A percentile compares a stretch with the other conserved stretches of the same genome.
Evolutionary conservation across 148 eudicot species (phyloP).

Genomic region (Cornus suecica): DNA sequence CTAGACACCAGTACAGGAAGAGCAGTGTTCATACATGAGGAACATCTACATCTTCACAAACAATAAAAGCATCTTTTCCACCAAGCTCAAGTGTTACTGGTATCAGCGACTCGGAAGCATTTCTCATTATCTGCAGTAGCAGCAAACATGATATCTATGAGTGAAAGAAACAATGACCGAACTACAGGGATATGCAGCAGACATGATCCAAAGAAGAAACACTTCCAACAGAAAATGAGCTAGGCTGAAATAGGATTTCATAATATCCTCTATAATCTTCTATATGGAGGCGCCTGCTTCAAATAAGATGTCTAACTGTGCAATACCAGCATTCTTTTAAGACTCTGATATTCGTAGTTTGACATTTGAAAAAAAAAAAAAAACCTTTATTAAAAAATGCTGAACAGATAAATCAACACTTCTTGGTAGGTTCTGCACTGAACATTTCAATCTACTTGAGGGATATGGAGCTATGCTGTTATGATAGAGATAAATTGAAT

Average conservation of each 20-base stretch:
- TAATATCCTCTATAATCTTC: neutral
- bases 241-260: neutral
- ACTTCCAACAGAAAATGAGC: neutral
- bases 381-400: neutral
- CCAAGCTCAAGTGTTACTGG: conserved; percentile 99
- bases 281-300: neutral
- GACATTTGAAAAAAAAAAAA: neutral
- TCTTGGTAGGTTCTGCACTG: neutral
- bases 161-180: neutral
- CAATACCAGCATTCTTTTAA: neutral
- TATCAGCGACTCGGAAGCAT: conserved; percentile 85
- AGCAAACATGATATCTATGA: conserved; percentile 1
- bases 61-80: conserved; percentile 98
- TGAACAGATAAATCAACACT: neutral
- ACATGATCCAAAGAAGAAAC: neutral
- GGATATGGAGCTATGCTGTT: neutral
- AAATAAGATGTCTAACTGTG: neutral
- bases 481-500: neutral
- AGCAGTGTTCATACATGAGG: conserved; percentile 60
- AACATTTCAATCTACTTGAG: neutral
- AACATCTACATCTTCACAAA: conserved; percentile 91
- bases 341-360: neutral
- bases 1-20: neutral
- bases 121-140: conserved; percentile 79
- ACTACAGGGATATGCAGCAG: neutral